These are phyloP conservation scores for Macadamia integrifolia DNA, from an alignment of 164 flowering plant species.

Conservation along the genomic window DNA sequence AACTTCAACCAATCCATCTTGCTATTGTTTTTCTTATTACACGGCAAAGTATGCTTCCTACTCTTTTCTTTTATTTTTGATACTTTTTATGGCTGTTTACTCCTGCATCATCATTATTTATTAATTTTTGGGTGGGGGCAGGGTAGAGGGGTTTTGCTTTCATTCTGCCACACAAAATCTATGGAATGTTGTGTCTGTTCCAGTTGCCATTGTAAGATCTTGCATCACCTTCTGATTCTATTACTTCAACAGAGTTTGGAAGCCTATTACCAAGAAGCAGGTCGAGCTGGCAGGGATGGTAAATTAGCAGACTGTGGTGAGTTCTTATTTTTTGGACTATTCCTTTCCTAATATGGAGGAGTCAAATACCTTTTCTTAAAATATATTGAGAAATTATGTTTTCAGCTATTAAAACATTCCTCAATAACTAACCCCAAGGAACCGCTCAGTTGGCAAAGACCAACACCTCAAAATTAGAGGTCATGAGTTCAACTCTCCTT, in stretches of 20 bases:
- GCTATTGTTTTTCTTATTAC: background rate
- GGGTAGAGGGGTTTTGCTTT: no score
- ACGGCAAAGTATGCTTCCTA: no score
- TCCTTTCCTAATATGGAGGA: background rate
- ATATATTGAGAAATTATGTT: background rate
- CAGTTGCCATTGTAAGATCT: background rate
- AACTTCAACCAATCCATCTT: background rate
- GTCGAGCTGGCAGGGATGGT: conserved; percentile 98
- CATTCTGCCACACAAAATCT: background rate
- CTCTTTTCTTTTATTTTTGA: no score
- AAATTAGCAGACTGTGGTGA: conserved; percentile 80
- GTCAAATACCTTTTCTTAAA: background rate
- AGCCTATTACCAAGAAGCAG: conserved; percentile 97
- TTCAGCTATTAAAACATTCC: no score
- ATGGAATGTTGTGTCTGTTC: background rate
- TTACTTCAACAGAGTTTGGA: conserved; percentile 63
- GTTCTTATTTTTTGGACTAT: conserved; percentile 14
- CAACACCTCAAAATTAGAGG: no score
- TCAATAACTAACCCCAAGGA: no score
- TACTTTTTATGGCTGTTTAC: no score
- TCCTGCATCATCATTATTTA: no score
- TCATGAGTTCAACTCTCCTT: no score
- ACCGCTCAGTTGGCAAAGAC: no score
- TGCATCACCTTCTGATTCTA: background rate
- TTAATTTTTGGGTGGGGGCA: no score